Evolutionary conservation across 2,329 filamentous ascomycete species (phyloP).

Genomic region (Talaromyces piceae): DNA sequence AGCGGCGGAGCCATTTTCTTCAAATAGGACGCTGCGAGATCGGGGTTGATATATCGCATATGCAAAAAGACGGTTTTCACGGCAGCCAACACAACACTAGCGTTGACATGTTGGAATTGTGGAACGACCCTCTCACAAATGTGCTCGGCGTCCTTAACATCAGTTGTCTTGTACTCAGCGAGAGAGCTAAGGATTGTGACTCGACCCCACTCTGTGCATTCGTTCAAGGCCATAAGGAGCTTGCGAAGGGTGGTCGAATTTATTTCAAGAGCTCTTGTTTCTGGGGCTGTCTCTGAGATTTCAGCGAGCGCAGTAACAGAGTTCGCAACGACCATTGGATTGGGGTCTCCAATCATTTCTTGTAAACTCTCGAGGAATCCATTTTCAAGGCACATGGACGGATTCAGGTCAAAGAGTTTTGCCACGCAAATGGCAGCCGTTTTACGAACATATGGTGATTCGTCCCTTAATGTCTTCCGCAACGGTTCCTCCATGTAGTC

Average conservation of each 20-base stretch:
- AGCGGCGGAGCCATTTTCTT: conserved; percentile 98
- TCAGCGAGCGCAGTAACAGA: conserved; percentile 89
- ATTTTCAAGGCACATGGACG: conserved; percentile 87
- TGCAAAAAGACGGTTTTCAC: conserved; percentile 97
- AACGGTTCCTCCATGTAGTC: conserved; percentile 99
- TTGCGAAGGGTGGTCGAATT: conserved; percentile 83
- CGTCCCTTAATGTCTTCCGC: conserved; percentile 90
- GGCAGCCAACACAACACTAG: conserved; percentile 91
- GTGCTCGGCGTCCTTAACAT: conserved; percentile 93
- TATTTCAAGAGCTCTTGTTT: conserved; percentile 79
- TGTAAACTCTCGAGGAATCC: conserved; percentile 90
- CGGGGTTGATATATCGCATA: conserved; percentile 75
- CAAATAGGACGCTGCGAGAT: conserved; percentile 74
- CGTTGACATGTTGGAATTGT: conserved; percentile 97
- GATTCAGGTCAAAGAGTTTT: conserved; percentile 94
- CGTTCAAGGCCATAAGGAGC: conserved; percentile 89
- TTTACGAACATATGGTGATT: conserved; percentile 97
- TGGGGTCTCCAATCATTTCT: conserved; percentile 93
- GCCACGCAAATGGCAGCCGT: conserved; percentile 96
- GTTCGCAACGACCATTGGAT: conserved; percentile 98
- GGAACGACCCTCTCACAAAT: conserved; percentile 94
- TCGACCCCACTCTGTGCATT: conserved; percentile 97
- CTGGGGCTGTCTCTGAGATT: conserved; percentile 82
- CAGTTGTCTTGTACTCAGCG: conserved; percentile 77
- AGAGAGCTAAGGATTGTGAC: conserved; percentile 88